Base-by-base conservation (phyloP, 2,329 filamentous ascomycete species). In the Diplodia seriata region DNA sequence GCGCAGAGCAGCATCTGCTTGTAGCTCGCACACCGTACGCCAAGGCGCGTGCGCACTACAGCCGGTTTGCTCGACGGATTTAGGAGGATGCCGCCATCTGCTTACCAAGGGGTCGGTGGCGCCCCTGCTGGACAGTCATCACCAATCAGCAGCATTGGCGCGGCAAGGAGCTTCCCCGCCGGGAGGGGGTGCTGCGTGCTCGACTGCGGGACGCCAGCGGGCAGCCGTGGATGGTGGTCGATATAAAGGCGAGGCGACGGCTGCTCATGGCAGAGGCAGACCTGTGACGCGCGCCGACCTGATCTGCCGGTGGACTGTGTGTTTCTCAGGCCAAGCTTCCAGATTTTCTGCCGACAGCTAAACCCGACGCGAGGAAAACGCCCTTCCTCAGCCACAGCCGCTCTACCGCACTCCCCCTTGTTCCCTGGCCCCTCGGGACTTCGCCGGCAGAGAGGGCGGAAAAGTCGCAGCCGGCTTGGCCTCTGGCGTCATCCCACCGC, bases 311-410 rank as follows among this genome's bases (percentile, higher is more conserved):
- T 59, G 53, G 53, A 31, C 36, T 31, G 40, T 40, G 56, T 26
- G 23, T 12, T 43, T 33, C 31, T 4, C 8, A 8, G 4, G 54
- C 36, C 36, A 11, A 20, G 20, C 20, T 51, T 36, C 40, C 47
- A 53, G 59, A 63, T 63, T 63, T 63, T 51, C 59, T 51, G 59
- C 59, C 59, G 47, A 51, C 50, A 53, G 59, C 40, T 49, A 47
- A n/a, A 54, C 23, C 56, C 40, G 33, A 47, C 43, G 43, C 43
- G 18, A 47, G 7, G 15, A 1, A 47, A 11, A 20, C 43, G 43
- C 47, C 7, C 29, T n/a, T 51, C 12, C 14, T 38, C 43, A 36
- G 59, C 59, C 59, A 63, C 59, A 51, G 59, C 59, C 59, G 59
- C 43, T 5, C 20, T 36, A 36, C 33, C 33, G 33, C 33, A 11